Conservation (phyloP, 306 rosid genomes). For the Gastrolobium bilobum region DNA sequence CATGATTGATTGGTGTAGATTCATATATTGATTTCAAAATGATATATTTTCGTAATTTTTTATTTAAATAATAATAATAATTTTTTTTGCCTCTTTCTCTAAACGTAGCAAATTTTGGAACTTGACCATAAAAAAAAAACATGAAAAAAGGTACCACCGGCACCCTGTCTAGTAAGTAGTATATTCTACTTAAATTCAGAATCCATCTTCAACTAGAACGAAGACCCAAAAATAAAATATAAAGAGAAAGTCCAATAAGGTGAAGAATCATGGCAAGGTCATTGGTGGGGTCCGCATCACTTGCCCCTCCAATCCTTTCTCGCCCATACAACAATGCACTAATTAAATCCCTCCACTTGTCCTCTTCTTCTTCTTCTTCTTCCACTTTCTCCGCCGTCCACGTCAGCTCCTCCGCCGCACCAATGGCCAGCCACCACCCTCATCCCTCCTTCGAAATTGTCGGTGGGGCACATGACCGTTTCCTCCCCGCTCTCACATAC, state of each 20-base stretch:
- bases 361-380: background rate
- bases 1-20: too few relatives aligned
- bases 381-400: constrained; percentile 42
- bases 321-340: constrained; percentile 4
- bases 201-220: background rate
- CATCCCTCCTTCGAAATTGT: constrained; percentile 73
- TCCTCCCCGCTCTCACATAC: constrained; percentile 62
- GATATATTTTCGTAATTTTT: too few relatives aligned
- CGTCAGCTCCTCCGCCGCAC: constrained; percentile 39
- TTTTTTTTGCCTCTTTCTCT: too few relatives aligned
- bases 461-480: constrained; percentile 66
- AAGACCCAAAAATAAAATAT: background rate
- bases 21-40: too few relatives aligned
- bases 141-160: too few relatives aligned
- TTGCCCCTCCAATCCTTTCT: background rate
- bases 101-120: too few relatives aligned
- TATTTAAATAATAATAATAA: too few relatives aligned
- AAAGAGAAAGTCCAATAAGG: background rate
- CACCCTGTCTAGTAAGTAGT: too few relatives aligned
- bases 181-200: too few relatives aligned
- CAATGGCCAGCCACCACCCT: constrained; percentile 46
- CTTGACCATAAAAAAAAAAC: too few relatives aligned
- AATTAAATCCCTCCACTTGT: constrained; percentile 35
- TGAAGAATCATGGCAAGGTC: constrained; percentile 32
- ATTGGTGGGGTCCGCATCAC: constrained; percentile 21